Percentiles rank a stretch among this genome's conserved stretches.
These are phyloP conservation scores for Tarenaya hassleriana DNA, from an alignment of 345 rosid species.

Conservation along the genomic window DNA sequence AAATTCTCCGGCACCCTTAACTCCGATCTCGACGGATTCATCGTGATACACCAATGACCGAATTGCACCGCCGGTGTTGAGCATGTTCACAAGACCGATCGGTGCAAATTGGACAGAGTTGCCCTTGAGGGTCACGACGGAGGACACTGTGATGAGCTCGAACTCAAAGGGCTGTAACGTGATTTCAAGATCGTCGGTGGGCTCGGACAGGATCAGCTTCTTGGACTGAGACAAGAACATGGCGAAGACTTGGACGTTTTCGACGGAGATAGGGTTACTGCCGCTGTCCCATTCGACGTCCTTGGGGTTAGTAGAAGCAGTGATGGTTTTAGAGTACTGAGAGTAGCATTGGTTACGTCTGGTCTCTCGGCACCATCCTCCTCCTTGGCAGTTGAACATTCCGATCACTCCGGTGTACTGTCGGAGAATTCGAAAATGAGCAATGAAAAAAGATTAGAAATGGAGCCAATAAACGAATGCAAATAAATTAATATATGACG, in stretches of 20 bases:
- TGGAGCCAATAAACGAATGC: conserved; percentile 13
- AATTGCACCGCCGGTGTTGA: conserved; percentile 81
- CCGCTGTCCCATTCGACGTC: conserved; percentile 88
- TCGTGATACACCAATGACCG: conserved; percentile 39
- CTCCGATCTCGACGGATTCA: conserved; percentile 36
- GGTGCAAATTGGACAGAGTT: conserved; percentile 65
- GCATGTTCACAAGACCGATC: conserved; percentile 79
- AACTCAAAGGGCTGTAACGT: conserved; percentile 70
- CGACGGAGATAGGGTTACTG: conserved; percentile 53
- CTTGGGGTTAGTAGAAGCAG: conserved; percentile 44
- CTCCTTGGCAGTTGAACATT: conserved; percentile 96
- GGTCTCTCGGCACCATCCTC: conserved; percentile 86
- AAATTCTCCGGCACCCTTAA: conserved; percentile 73
- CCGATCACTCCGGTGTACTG: conserved; percentile 85
- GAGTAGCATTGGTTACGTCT: conserved; percentile 74
- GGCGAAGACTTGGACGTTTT: conserved; percentile 51
- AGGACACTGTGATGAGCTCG: conserved; percentile 78
- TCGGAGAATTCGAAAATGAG: conserved; percentile 6
- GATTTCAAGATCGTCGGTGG: conserved; percentile 41
- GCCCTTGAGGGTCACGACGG: conserved; percentile 38
- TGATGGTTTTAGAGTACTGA: conserved; percentile 43
- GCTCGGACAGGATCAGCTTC: conserved; percentile 55
- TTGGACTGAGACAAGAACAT: conserved; percentile 65
- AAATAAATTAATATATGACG: conserved; percentile 11
- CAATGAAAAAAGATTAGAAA: not conserved